phyloP scores from a whole-genome alignment of 306 rosid genomes.

The Rosa rugosa region DNA sequence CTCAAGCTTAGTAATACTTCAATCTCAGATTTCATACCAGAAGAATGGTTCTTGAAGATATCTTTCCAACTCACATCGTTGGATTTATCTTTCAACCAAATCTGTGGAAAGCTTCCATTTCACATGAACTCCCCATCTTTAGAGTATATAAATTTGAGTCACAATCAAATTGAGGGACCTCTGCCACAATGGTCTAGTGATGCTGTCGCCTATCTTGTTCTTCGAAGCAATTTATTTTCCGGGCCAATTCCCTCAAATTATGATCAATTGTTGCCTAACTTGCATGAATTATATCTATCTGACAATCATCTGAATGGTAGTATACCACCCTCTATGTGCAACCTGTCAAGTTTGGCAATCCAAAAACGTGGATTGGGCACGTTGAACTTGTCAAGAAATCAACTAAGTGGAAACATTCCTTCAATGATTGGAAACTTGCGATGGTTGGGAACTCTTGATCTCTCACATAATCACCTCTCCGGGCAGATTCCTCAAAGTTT shows the following conservation, averaged over 20 bases:
- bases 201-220: not conserved
- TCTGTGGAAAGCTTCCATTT: not conserved
- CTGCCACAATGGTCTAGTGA: not conserved
- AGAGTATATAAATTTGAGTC: not conserved
- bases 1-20: not conserved
- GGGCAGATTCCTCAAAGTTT: constrained; percentile 13
- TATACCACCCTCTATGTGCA: not conserved
- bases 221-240: not conserved
- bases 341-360: not conserved
- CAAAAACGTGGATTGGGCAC: not conserved
- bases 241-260: not conserved
- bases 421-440: not conserved
- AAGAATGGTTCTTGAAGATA: not conserved
- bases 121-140: not conserved
- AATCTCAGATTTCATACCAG: not conserved
- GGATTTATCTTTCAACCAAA: constrained; percentile 1
- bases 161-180: not conserved
- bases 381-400: constrained; percentile 24
- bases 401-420: constrained; percentile 15
- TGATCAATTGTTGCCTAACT: not conserved
- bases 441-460: not conserved
- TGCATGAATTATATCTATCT: not conserved
- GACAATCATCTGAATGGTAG: not conserved
- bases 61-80: not conserved
- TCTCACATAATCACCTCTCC: not conserved